Evolutionary conservation across 2,329 filamentous ascomycete genomes (phyloP), one percentile per base, ranked within the genome.

Genomic region (Penicillium sclerotiorum): DNA sequence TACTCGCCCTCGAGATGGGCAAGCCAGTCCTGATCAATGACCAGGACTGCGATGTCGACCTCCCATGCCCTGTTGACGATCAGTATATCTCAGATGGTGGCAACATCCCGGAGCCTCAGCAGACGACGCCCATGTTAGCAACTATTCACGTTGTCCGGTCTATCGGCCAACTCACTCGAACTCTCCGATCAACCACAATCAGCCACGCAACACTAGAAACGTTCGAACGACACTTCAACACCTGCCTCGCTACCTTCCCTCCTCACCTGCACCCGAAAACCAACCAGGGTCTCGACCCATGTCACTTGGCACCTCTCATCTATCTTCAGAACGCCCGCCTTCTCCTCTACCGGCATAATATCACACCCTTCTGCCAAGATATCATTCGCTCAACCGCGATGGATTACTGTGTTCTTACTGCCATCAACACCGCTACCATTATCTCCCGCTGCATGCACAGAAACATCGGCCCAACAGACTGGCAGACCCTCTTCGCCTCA

Each of bases 291-390:
- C 77, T 96, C 35, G 86, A 94, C 50, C 85, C 90, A 8, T 81
- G 86, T 45, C 84, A 87, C 33, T 77, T 97, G 12, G 83, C 85
- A 21, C 88, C 91, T 0, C 77, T 95, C 8, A 81, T 89, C 25
- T 86, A 90, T 62, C 81, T 97, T 8, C 86, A 96, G 53, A 89
- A 90, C 52, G 86, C 88, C 13, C 87, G 90, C n/a, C 81, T 96
- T 23, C 78, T 94, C 30, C 81, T 99, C 8, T 90, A 96, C 70
- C 84, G 94, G 35, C 91, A 95, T 63, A 96, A 97, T 63, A 78
- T 97, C 8, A 86, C 85, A 0, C 88, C 91, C 0, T 77, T 77
- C 8, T 91, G 87, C 63, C 79, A 86, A 0, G 70, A 77, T 1
- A 79, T 87, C 25, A 82, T 86, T 35, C 83, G 93, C 36, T 72